A percentile compares a stretch with the other conserved stretches of the same genome.
Conservation (phyloP, 139 green algal species). For the Gonium pectorale region DNA sequence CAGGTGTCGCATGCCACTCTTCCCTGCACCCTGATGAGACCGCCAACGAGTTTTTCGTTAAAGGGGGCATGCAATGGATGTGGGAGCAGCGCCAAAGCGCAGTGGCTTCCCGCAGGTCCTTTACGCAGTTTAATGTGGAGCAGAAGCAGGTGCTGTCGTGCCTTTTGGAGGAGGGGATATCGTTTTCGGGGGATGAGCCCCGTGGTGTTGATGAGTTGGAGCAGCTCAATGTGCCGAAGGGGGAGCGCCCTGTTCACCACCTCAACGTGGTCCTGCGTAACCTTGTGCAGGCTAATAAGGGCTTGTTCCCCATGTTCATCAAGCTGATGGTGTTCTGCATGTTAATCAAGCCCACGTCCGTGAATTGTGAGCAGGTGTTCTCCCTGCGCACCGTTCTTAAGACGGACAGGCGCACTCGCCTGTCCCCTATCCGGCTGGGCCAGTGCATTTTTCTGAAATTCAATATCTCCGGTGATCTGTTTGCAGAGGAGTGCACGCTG, state of each 20-base stretch:
- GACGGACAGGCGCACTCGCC: neutral
- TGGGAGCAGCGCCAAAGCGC: neutral
- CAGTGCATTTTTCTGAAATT: neutral
- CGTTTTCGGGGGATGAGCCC: neutral
- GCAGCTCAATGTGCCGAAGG: neutral
- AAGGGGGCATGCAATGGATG: neutral
- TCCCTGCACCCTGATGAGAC: neutral
- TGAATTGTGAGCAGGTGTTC: constrained; percentile 8
- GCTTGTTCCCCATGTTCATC: neutral
- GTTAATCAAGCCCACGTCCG: neutral
- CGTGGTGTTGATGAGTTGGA: neutral
- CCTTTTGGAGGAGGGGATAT: neutral
- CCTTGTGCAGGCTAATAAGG: neutral
- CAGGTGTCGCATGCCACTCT: neutral
- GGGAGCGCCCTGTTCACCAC: neutral
- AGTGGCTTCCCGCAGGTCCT: neutral
- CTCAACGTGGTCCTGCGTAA: neutral
- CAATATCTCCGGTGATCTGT: neutral
- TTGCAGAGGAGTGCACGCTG: neutral
- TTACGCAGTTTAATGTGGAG: neutral
- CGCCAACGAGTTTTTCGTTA: neutral
- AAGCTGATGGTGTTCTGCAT: constrained; percentile 2
- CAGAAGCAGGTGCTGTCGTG: neutral
- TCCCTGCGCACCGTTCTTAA: neutral
- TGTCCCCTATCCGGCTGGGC: neutral